A percentile compares a stretch with the other conserved stretches of the same genome.
Conservation (phyloP, 768 basidiomycete species). For the Podaxis sp. region DNA sequence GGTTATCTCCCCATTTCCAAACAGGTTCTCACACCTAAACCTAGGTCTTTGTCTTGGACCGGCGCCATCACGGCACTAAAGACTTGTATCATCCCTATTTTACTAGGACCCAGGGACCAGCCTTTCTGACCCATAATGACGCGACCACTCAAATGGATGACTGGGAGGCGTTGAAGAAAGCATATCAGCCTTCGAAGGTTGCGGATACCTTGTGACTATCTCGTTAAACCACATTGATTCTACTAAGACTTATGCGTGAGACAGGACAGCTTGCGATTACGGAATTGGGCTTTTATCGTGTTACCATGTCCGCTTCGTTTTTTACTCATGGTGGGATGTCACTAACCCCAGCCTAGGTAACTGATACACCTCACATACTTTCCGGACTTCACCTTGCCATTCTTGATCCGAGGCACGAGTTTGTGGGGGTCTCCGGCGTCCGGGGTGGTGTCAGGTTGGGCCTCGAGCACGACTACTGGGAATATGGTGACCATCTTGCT, state of each 20-base stretch:
- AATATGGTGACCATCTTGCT: constrained; percentile 29
- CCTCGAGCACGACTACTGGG: constrained; percentile 22
- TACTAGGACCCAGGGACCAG: constrained; percentile 34
- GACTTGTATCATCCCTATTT: constrained; percentile 31
- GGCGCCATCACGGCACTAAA: constrained; percentile 22
- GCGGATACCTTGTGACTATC: constrained; percentile 21
- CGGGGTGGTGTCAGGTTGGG: constrained; percentile 32
- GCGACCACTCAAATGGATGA: constrained; percentile 31
- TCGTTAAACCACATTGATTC: not conserved
- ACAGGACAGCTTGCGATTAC: constrained; percentile 27
- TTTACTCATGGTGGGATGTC: not conserved
- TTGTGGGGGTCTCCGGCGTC: constrained; percentile 19
- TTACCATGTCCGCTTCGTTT: constrained; percentile 23
- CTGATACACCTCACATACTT: constrained; percentile 49
- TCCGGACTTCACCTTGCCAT: constrained; percentile 39
- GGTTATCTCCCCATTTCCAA: not conserved
- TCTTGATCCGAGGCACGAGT: constrained; percentile 40
- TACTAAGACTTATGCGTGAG: not conserved
- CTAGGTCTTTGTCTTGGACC: constrained; percentile 33
- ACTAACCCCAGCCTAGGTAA: constrained; percentile 31
- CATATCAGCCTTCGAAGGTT: constrained; percentile 31
- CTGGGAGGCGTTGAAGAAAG: constrained; percentile 37
- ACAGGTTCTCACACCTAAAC: not conserved
- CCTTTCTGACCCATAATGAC: constrained; percentile 38
- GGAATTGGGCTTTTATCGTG: constrained; percentile 27